Conservation (phyloP, 805 yeast genomes). For the Candida ovalis region DNA sequence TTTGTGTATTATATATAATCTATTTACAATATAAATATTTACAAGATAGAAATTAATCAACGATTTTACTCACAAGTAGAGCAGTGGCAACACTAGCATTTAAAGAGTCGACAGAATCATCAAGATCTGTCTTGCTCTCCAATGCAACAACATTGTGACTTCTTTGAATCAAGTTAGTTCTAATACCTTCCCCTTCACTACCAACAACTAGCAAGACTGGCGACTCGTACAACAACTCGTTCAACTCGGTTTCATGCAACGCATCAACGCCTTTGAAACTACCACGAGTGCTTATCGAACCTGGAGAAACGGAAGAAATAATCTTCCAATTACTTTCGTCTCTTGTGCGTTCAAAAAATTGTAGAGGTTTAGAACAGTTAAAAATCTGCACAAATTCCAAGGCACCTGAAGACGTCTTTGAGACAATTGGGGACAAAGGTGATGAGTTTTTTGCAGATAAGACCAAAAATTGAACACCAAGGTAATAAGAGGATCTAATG, state of each 20-base stretch:
- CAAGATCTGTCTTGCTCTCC: constrained; percentile 22
- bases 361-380: constrained; percentile 52
- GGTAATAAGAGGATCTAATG: constrained; percentile 70
- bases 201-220: constrained; percentile 79
- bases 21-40: background rate
- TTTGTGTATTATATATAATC: background rate
- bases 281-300: constrained; percentile 1
- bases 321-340: constrained; percentile 64
- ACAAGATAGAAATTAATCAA: background rate
- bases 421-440: constrained; percentile 69
- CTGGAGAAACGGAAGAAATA: constrained; percentile 52
- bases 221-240: constrained; percentile 37
- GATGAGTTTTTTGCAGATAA: constrained; percentile 70
- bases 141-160: constrained; percentile 51
- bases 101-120: constrained; percentile 61
- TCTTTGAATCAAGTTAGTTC: constrained; percentile 57
- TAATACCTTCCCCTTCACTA: constrained; percentile 79
- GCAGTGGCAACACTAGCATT: constrained; percentile 92
- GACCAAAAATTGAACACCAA: constrained; percentile 79
- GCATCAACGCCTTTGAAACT: constrained; percentile 14
- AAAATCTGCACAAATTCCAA: constrained; percentile 67
- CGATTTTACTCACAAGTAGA: constrained; percentile 41
- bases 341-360: constrained; percentile 54
- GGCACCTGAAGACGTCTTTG: constrained; percentile 83
- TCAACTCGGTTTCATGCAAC: constrained; percentile 41